Percentiles rank a stretch among this genome's conserved stretches.
Conservation (phyloP, 2,329 filamentous ascomycete species). For the Thermomyces lanuginosus region DNA sequence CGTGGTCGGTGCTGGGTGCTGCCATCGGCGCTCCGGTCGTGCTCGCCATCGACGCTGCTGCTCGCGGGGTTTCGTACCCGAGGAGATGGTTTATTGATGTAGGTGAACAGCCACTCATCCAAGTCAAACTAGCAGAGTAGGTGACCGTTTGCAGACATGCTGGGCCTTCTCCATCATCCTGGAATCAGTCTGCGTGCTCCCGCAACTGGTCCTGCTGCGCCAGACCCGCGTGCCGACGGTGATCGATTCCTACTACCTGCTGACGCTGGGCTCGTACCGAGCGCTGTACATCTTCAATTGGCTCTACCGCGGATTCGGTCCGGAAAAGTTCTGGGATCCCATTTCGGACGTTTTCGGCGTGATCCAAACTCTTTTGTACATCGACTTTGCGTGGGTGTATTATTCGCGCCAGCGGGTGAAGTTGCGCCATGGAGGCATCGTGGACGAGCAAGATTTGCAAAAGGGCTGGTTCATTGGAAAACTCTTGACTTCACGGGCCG, state of each 20-base stretch:
- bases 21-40: conserved; percentile 54
- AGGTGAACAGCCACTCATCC: conserved; percentile 11
- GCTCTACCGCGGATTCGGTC: conserved; percentile 53
- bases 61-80: conserved; percentile 31
- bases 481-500: conserved; percentile 45
- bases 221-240: conserved; percentile 94
- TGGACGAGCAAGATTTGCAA: conserved; percentile 76
- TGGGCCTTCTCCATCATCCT: conserved; percentile 86
- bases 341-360: conserved; percentile 73
- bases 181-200: conserved; percentile 78
- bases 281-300: conserved; percentile 84
- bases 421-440: conserved; percentile 70
- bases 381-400: conserved; percentile 96
- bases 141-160: conserved; percentile 42
- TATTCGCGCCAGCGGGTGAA: conserved; percentile 86
- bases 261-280: conserved; percentile 74
- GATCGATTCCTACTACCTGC: conserved; percentile 89
- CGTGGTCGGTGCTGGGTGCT: conserved; percentile 49
- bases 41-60: conserved; percentile 45
- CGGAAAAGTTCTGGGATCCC: conserved; percentile 45
- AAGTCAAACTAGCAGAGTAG: no score
- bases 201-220: conserved; percentile 76
- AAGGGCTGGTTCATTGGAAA: conserved; percentile 70
- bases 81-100: conserved; percentile 25
- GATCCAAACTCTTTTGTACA: conserved; percentile 74